Conservation (phyloP, 2,329 filamentous ascomycete species). For the Colletotrichum eleusines region DNA sequence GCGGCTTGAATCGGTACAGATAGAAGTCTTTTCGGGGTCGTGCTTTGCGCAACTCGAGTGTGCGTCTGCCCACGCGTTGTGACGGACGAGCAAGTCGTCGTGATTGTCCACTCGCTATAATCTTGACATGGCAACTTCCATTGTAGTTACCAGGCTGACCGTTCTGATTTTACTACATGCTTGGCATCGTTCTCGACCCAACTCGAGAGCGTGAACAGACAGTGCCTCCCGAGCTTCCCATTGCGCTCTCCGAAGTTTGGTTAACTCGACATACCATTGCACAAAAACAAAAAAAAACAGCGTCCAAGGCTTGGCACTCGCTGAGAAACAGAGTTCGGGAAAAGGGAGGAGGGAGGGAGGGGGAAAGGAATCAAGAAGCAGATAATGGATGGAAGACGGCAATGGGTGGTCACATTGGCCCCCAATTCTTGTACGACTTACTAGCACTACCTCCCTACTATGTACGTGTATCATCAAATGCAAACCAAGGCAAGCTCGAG, state of each 20-base stretch:
- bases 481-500: constrained; percentile 2
- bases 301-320: not conserved
- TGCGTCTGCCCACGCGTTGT: not conserved
- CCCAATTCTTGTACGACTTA: constrained; percentile 16
- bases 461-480: constrained; percentile 14
- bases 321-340: not conserved
- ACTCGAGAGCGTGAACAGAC: constrained; percentile 5
- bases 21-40: not conserved
- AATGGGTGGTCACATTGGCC: constrained; percentile 1
- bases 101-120: not conserved
- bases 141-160: not conserved
- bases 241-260: not conserved
- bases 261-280: not conserved
- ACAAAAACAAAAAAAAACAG: too few relatives aligned
- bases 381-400: not conserved
- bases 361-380: not conserved
- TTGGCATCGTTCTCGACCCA: constrained; percentile 6
- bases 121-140: not conserved
- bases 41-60: not conserved
- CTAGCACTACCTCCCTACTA: too few relatives aligned
- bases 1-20: not conserved
- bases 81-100: not conserved
- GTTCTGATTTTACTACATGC: constrained; percentile 9
- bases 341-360: not conserved
- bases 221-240: constrained; percentile 15